These are phyloP conservation scores for Coccomyxa sp. DNA, from an alignment of 139 green algal genomes.

Conservation along the genomic window DNA sequence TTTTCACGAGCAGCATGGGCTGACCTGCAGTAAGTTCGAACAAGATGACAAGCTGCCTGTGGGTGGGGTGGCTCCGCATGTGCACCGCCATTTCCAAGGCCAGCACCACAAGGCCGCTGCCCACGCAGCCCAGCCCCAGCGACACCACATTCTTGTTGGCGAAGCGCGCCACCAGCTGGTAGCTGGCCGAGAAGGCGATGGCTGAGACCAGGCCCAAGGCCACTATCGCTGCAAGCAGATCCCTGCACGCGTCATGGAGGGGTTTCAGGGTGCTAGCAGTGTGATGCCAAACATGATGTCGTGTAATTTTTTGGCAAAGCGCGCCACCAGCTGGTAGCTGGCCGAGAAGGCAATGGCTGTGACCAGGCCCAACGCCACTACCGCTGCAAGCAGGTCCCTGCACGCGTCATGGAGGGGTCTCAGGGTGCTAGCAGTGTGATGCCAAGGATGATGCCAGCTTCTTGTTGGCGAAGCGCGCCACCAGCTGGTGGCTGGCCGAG, in stretches of 20 bases:
- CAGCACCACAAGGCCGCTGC: conserved; percentile 55
- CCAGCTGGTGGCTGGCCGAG: conserved; percentile 72
- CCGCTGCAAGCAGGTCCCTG: conserved; percentile 43
- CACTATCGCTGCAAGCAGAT: conserved; percentile 43
- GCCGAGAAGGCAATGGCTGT: conserved; percentile 67
- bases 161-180: conserved; percentile 69
- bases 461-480: conserved; percentile 58
- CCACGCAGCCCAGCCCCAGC: conserved; percentile 55
- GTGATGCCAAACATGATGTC: too few relatives aligned
- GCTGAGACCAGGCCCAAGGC: conserved; percentile 53
- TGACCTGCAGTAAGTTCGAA: conserved; percentile 35
- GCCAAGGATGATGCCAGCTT: too few relatives aligned
- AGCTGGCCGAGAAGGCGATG: conserved; percentile 70
- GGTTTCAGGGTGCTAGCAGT: too few relatives aligned
- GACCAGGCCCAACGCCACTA: conserved; percentile 53
- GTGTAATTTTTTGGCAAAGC: conserved; percentile 64
- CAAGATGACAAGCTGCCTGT: conserved; percentile 47
- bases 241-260: too few relatives aligned
- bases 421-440: too few relatives aligned
- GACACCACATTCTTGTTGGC: conserved; percentile 73
- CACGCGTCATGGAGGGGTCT: too few relatives aligned
- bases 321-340: conserved; percentile 68
- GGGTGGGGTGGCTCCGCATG: conserved; percentile 15
- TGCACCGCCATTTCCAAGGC: conserved; percentile 47
- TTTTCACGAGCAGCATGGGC: neutral